Base-by-base conservation (phyloP, 2,329 filamentous ascomycete species). In the Fulvia fulva region DNA sequence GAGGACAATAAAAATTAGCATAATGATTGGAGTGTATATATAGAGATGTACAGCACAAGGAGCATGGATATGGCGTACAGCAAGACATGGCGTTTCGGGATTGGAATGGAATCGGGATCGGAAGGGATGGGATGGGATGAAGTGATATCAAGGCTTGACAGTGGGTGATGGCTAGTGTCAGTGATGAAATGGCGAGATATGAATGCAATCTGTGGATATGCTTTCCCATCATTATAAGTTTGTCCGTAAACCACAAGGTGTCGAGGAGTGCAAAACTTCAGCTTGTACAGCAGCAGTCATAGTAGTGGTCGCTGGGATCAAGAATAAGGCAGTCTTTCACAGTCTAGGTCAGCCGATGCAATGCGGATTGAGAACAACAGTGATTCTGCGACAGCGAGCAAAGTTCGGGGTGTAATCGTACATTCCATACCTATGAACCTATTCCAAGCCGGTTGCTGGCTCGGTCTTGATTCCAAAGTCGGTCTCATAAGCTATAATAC, bases 41-140 rank as follows among this genome's bases (percentile, higher is more conserved):
- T n/a, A 50, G 47, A 28, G 25, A 50, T 50, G 47, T 50, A 50
- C 47, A 32, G 47, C 47, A 50, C 25, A 50, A 32, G 23, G 26
- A 50, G 47, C 47, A 50, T 50, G 26, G 47, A 5, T 21, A 50
- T 50, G 47, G 47, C 26, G 37, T 41, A 19, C 37, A 41, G 37
- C 28, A 12, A 32, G 37, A n/a, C 30, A 34, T 19, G 37, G 37
- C 37, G 37, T 41, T 41, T 7, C n/a, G n/a, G n/a, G 19, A n/a
- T 2, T 19, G 37, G 37, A 41, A 41, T 41, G 37, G 37, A 7
- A 19, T n/a, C 19, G 37, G 37, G 37, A 41, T 41, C 14, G 37
- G 16, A 19, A n/a, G 14, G 19, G 37, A 41, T 41, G 37, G 37
- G 16, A 19, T 41, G 14, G 19, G 19, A n/a, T 16, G 37, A 19